phyloP scores from a whole-genome alignment of 371 early-diverging fungal species.

The Mucor lusitanicus region DNA sequence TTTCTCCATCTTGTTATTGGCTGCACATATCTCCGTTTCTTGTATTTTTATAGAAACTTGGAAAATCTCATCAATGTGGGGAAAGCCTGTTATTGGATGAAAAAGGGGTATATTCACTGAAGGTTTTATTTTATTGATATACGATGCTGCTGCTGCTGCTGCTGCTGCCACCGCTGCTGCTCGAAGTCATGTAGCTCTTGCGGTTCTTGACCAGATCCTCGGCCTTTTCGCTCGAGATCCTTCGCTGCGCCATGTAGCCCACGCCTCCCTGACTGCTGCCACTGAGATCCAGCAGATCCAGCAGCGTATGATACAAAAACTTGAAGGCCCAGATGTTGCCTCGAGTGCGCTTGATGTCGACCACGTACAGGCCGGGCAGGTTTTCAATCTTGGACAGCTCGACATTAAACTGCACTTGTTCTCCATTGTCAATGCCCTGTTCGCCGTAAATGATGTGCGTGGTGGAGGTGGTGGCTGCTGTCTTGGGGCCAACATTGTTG shows the following conservation, averaged over 20 bases:
- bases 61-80: not conserved
- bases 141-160: not conserved
- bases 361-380: conserved; percentile 85
- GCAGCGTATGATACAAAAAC: conserved; percentile 76
- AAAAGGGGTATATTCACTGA: not conserved
- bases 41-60: not conserved
- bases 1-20: conserved; percentile 23
- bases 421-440: conserved; percentile 79
- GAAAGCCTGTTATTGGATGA: not conserved
- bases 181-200: conserved; percentile 23
- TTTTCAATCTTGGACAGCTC: conserved; percentile 91
- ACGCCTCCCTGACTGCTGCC: conserved; percentile 38
- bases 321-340: conserved; percentile 96
- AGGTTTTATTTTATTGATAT: not conserved
- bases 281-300: conserved; percentile 60
- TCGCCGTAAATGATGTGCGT: conserved; percentile 82
- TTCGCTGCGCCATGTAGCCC: conserved; percentile 38
- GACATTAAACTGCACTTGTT: conserved; percentile 83
- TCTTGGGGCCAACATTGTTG: conserved; percentile 13
- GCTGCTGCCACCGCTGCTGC: conserved; percentile 19
- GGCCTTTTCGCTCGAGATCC: not conserved
- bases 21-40: not conserved
- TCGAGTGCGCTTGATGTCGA: conserved; percentile 86
- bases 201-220: conserved; percentile 10
- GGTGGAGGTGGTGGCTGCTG: not conserved